A percentile compares a stretch with the other conserved stretches of the same genome.
These are phyloP conservation scores for Periconia sp. DNA, from an alignment of 2,329 filamentous ascomycete species.

Conservation along the genomic window DNA sequence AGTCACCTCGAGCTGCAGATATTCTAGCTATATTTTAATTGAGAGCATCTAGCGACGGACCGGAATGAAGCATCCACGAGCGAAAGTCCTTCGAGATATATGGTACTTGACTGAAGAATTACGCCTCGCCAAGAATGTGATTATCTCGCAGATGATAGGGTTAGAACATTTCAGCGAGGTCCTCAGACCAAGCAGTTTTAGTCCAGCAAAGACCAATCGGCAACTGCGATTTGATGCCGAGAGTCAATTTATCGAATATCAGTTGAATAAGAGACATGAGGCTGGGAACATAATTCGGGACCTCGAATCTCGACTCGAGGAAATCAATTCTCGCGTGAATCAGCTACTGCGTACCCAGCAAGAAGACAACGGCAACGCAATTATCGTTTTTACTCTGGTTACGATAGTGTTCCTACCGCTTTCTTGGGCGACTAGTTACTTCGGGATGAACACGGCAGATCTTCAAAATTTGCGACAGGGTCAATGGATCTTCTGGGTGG, in stretches of 20 bases:
- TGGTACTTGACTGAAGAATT: conserved; percentile 10
- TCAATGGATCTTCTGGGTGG: conserved; percentile 13
- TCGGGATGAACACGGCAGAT: conserved; percentile 16
- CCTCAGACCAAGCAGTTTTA: no score
- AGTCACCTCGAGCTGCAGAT: no score
- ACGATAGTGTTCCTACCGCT: conserved; percentile 16
- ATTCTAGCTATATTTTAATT: no score
- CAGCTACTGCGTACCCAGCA: conserved; percentile 10
- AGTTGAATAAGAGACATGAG: no score
- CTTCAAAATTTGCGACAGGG: conserved; percentile 3
- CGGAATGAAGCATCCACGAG: conserved; percentile 11
- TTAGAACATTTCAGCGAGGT: no score
- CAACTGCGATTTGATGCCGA: no score
- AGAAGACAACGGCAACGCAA: conserved; percentile 10
- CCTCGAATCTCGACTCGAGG: conserved; percentile 5
- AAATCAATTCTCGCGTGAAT: conserved; percentile 4
- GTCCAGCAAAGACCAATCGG: no score
- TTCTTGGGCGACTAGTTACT: conserved; percentile 8
- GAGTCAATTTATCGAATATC: no score
- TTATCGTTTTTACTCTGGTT: conserved; percentile 17
- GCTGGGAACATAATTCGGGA: no score
- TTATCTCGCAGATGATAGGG: no score
- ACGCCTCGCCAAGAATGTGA: no score
- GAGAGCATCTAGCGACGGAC: no score
- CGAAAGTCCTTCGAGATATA: conserved; percentile 6